phyloP scores from a whole-genome alignment of 441 rosid genomes.

The Brassica hybrid region DNA sequence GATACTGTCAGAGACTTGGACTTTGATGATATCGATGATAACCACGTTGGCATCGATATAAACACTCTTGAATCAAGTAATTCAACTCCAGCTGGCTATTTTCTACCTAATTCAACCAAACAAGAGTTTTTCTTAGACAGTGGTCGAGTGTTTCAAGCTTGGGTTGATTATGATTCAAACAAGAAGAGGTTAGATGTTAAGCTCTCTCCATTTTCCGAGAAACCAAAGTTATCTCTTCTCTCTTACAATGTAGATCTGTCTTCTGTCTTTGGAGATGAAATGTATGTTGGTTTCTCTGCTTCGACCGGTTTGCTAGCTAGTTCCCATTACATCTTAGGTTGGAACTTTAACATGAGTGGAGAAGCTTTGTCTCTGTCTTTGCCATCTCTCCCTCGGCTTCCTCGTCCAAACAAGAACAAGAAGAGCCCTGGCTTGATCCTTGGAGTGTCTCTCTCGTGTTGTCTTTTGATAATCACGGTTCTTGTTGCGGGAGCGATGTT shows the following conservation, averaged over 20 bases:
- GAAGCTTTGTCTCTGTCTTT: constrained; percentile 61
- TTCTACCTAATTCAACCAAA: constrained; percentile 47
- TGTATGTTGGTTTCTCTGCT: constrained; percentile 88
- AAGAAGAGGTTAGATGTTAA: constrained; percentile 59
- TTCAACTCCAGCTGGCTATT: constrained; percentile 64
- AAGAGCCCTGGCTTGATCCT: constrained; percentile 38
- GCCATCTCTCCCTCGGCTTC: constrained; percentile 63
- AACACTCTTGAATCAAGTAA: constrained; percentile 58
- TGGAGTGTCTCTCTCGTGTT: too few relatives aligned
- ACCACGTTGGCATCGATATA: constrained; percentile 79
- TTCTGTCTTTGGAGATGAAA: constrained; percentile 50
- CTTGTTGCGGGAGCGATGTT: constrained; percentile 4
- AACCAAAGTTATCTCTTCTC: constrained; percentile 62
- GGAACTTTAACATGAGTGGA: constrained; percentile 78
- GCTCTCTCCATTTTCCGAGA: constrained; percentile 63
- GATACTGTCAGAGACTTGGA: constrained; percentile 77
- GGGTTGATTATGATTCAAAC: constrained; percentile 82
- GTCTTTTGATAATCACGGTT: too few relatives aligned
- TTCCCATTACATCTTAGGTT: constrained; percentile 76
- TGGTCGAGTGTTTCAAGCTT: constrained; percentile 64
- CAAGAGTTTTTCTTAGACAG: constrained; percentile 51
- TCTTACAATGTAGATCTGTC: constrained; percentile 65
- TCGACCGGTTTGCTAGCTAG: constrained; percentile 83
- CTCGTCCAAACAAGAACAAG: constrained; percentile 44
- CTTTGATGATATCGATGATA: constrained; percentile 67